Percentiles rank a stretch among this genome's conserved stretches.
These are phyloP conservation scores for Solanum pinnatisectum DNA, from an alignment of 257 asterid genomes.

Conservation along the genomic window DNA sequence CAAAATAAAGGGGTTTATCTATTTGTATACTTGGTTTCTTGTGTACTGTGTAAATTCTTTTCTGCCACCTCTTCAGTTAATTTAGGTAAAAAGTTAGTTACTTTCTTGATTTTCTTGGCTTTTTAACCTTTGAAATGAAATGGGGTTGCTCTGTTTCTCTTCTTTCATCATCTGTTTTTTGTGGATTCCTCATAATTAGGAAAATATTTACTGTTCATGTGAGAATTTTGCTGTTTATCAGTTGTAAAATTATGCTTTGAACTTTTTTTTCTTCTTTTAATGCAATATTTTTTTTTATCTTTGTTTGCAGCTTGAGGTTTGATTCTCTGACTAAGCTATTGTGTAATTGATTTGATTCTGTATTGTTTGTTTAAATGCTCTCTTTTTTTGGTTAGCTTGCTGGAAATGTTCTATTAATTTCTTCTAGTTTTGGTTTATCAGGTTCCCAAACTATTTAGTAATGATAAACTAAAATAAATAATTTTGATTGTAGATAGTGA, in stretches of 20 bases:
- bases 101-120: constrained; percentile 1
- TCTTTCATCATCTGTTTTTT: not conserved
- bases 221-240: not conserved
- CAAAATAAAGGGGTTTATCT: not conserved
- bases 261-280: not conserved
- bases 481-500: constrained; percentile 3
- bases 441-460: not conserved
- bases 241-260: not conserved
- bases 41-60: constrained; percentile 2
- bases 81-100: constrained; percentile 19
- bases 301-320: not conserved
- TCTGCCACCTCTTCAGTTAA: constrained; percentile 18
- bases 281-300: not conserved
- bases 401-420: not conserved
- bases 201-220: not conserved
- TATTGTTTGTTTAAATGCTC: not conserved
- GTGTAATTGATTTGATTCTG: not conserved
- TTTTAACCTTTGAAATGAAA: constrained; percentile 8
- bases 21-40: constrained; percentile 2
- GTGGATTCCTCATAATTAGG: not conserved
- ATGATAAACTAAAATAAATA: not conserved
- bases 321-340: not conserved
- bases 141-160: constrained; percentile 1
- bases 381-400: not conserved
- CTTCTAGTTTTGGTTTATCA: not conserved